A percentile compares a stretch with the other conserved stretches of the same genome.
Evolutionary conservation across 2,329 filamentous ascomycete species (phyloP).

Genomic region (Amesomyces nigricolor): DNA sequence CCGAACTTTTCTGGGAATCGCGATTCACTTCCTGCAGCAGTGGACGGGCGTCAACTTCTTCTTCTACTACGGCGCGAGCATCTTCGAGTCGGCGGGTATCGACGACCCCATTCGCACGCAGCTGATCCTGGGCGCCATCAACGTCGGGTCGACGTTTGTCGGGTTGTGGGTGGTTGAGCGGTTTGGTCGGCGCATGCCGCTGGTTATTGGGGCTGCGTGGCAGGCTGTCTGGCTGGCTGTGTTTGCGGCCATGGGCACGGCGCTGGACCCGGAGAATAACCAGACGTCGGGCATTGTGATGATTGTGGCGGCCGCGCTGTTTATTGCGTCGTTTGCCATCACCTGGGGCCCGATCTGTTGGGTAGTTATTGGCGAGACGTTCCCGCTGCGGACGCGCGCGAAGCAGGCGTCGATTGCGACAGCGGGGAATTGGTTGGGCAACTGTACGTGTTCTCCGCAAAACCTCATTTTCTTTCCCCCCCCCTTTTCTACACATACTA

Average conservation of each 20-base stretch:
- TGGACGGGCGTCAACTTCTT: slow-evolving; percentile 59
- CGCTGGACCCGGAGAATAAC: slow-evolving; percentile 38
- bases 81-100: slow-evolving; percentile 63
- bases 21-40: slow-evolving; percentile 62
- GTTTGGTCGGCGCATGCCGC: slow-evolving; percentile 61
- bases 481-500: neutral
- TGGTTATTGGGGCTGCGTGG: slow-evolving; percentile 62
- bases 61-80: slow-evolving; percentile 60
- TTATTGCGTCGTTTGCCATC: slow-evolving; percentile 64
- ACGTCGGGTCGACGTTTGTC: slow-evolving; percentile 60
- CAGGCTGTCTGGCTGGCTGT: slow-evolving; percentile 60
- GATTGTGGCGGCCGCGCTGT: slow-evolving; percentile 69
- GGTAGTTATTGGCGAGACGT: slow-evolving; percentile 63
- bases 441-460: slow-evolving; percentile 40
- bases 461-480: neutral
- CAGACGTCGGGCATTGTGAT: slow-evolving; percentile 56
- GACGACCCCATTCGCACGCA: slow-evolving; percentile 61
- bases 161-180: slow-evolving; percentile 65
- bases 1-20: slow-evolving; percentile 57
- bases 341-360: slow-evolving; percentile 68
- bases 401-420: slow-evolving; percentile 52
- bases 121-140: slow-evolving; percentile 63
- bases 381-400: slow-evolving; percentile 51
- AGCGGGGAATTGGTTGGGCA: slow-evolving; percentile 52
- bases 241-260: slow-evolving; percentile 53